Evolutionary conservation across 1,284 basidiomycete species (phyloP).

Genomic region (Termitomyces sp.): DNA sequence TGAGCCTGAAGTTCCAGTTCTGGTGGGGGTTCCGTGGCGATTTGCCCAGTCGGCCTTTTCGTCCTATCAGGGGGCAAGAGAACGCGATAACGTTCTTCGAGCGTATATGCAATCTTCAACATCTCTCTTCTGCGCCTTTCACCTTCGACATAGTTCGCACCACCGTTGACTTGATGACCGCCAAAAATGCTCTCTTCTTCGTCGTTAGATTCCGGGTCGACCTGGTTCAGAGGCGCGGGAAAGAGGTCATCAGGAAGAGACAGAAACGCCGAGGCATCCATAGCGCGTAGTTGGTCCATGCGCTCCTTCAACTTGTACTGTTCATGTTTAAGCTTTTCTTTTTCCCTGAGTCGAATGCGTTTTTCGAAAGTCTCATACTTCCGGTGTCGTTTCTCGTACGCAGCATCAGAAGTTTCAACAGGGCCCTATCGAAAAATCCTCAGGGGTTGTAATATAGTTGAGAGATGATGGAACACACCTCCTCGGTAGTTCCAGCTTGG

Average conservation of each 20-base stretch:
- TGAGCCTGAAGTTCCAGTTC: conserved; percentile 14
- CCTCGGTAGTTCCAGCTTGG: conserved; percentile 40
- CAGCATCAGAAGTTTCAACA: conserved; percentile 76
- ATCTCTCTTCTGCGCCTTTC: conserved; percentile 67
- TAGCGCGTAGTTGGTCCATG: conserved; percentile 75
- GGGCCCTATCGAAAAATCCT: conserved; percentile 35
- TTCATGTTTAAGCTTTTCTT: conserved; percentile 86
- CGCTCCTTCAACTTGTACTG: conserved; percentile 88
- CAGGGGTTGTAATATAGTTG: conserved; percentile 5
- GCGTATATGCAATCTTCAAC: conserved; percentile 54
- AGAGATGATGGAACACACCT: conserved; percentile 42
- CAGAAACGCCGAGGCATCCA: conserved; percentile 69
- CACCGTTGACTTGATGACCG: conserved; percentile 35
- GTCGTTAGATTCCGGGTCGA: conserved; percentile 23
- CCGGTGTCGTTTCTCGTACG: conserved; percentile 81
- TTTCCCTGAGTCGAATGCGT: conserved; percentile 78
- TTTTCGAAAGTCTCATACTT: conserved; percentile 87
- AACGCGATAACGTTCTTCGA: conserved; percentile 67
- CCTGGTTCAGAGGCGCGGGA: conserved; percentile 26
- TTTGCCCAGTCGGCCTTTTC: conserved; percentile 20
- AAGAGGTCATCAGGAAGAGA: conserved; percentile 54
- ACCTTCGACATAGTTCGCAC: conserved; percentile 49
- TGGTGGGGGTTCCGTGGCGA: conserved; percentile 1
- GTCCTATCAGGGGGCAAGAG: conserved; percentile 63
- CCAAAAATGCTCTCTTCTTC: conserved; percentile 26